Evolutionary conservation across 306 rosid species (phyloP), one percentile per base, ranked within the genome.

Genomic region (Rubus parviflorus): DNA sequence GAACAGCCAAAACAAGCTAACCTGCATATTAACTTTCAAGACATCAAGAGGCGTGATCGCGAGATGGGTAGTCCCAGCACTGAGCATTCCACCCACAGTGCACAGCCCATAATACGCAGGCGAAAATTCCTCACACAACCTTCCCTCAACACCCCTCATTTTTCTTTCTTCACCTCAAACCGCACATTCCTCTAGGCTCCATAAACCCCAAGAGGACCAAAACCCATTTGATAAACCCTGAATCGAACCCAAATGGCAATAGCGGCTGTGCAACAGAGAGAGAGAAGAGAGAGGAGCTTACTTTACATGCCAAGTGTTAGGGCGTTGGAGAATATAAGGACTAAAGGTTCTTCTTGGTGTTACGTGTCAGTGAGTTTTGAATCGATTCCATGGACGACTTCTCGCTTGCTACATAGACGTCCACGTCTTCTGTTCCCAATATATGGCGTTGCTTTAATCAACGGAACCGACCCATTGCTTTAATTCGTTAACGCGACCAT

Each of bases 11-110:
- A 30, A 30, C 35, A 30, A 30, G 35, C 35, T 30, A 30, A 30
- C 96, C 86, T 90, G 93, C 96, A 90, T 90, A 80, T 90, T 87
- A 25, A 90, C 96, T 89, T 88, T 90, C 75, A 90, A 80, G n/a
- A 88, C 93, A 85, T 90, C 96, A 14, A 90, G 84, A 53, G 96
- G 96, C 16, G 96, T 90, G 58, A 85, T 79, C 20, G 91, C 89
- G 16, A 91, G 88, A 86, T 91, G 90, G 74, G 91, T 85, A 48
- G 89, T 69, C 2, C 96, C 91, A 66, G 93, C 88, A 83, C 91
- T 90, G 25, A 90, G 82, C 90, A 87, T 85, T 72, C 96, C 96
- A 25, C 96, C 96, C 2, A 84, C 75, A 60, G 89, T 73, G 77
- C 96, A 90, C 25, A 90, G 78, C 56, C 88, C 91, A 77, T 84